Percentiles rank a stretch among this genome's conserved stretches.
Evolutionary conservation across 768 basidiomycete genomes (phyloP).

Genomic region (Sporobolomyces roseus): DNA sequence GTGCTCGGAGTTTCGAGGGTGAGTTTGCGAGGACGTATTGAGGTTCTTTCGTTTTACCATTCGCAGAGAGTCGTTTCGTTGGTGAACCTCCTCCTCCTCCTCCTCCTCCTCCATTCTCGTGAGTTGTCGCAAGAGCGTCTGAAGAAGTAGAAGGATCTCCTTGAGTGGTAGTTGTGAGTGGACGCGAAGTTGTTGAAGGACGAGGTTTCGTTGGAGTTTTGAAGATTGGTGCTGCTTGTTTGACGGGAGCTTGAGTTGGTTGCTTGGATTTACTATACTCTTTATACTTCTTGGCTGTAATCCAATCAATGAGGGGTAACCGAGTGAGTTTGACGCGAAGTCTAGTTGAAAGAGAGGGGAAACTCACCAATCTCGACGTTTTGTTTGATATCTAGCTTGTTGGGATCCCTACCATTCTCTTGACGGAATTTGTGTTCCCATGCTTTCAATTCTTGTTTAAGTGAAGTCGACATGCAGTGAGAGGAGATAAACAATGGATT

Average conservation of each 20-base stretch:
- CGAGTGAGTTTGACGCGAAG: not conserved
- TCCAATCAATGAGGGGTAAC: conserved; percentile 40
- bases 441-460: conserved; percentile 50
- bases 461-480: conserved; percentile 21
- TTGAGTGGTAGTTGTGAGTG: not conserved
- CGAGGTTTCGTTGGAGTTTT: conserved; percentile 38
- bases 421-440: conserved; percentile 50
- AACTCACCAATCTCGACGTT: conserved; percentile 49
- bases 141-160: not conserved
- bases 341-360: not conserved
- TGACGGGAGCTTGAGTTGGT: not conserved
- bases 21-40: conserved; percentile 43
- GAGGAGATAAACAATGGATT: not conserved
- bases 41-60: not conserved
- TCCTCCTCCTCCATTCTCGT: no score
- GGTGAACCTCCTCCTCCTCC: no score
- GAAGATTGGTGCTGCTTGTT: no score
- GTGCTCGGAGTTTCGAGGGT: conserved; percentile 41
- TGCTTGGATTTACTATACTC: conserved; percentile 35
- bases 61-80: not conserved
- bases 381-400: conserved; percentile 51
- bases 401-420: conserved; percentile 46
- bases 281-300: no score
- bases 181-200: not conserved
- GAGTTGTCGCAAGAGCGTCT: no score